Base-by-base conservation (phyloP, 306 rosid species). In the Acacia confusa region DNA sequence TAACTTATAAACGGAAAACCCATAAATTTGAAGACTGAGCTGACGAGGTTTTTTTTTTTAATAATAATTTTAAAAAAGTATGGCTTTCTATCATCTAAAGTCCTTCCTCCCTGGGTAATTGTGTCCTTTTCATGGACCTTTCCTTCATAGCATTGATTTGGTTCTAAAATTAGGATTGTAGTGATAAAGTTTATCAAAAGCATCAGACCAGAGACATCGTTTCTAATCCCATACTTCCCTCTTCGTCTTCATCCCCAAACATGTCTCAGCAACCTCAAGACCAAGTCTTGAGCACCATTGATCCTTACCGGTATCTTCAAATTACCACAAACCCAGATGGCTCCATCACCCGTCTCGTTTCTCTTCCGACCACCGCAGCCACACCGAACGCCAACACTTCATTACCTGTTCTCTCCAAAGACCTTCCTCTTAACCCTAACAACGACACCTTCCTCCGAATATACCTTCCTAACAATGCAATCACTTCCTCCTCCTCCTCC, bases 381-480 rank as follows among this genome's bases (percentile, higher is more conserved):
- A 4, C 69, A 5, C 41, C 40, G 20, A n/a, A 63, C 52, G 40
- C 45, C 10, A n/a, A 50, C 19, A 7, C 28, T 8, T 9, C 75
- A 12, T 48, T 55, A 28, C 36, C 69, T 0, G 53, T 79, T 30
- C 72, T 79, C 69, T 52, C 83, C 77, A 79, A 79, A 68, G 88
- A 86, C 65, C n/a, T 82, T 64, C 67, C 9, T 63, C 12, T 82
- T n/a, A 79, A 86, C 78, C 84, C 74, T 8, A 48, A 82, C 75
- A 65, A 75, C 20, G 36, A 50, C 66, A 82, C 83, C 7, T 79
- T 67, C 82, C 32, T 79, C 52, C 88, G 88, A 13, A 11, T 86
- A 38, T 82, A 58, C 84, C 28, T 82, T 14, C 88, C 86, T 44
- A 71, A 38, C 13, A 25, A 73, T 38, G 70, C 11, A 15, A 13